Base-by-base conservation (phyloP, 805 yeast species). In the Cyberlindnera xylosilytica region DNA sequence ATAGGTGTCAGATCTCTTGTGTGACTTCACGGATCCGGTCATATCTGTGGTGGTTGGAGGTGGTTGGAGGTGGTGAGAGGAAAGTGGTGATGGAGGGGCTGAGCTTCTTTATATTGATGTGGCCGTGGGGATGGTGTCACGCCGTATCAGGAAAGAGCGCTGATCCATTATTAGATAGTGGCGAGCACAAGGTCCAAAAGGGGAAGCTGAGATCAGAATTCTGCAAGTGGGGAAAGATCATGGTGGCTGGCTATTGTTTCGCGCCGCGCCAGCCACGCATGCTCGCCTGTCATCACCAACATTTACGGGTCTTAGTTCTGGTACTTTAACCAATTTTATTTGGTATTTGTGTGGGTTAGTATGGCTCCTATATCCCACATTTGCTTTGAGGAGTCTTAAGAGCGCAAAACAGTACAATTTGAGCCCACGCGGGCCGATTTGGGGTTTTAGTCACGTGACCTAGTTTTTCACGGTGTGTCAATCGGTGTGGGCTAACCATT, bases 1-100 rank as follows among this genome's bases (percentile, higher is more conserved):
- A 41, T 65, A 68, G 0, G 72, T 66, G 7, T 56, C 47, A 1
- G 72, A 51, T 46, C 61, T 48, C 17, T 43, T 61, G 49, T 64
- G 68, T 22, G 65, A 55, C 46, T 64, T 45, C 7, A 35, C 26
- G n/a, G 46, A 20, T 8, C 15, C 29, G n/a, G n/a, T n/a, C 31
- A 31, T 22, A 16, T 34, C 34, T 19, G 23, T 37, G 35, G 24
- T 24, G 37, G 13, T 16, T 23, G 60, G 16, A 16, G 17, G 16
- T 15, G 62, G 56, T 7, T 64, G 65, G 12, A 58, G 42, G 43
- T 64, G 55, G 19, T 4, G 13, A 23, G 19, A 16, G 18, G 20
- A 15, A 23, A 24, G 19, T 15, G 17, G 26, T 18, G 20, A 13
- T 13, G 11, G 20, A 22, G 36, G 27, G 36, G 29, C 34, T 19